Conservation (phyloP, 495 filamentous ascomycete species). For the Penicillium canariense region DNA sequence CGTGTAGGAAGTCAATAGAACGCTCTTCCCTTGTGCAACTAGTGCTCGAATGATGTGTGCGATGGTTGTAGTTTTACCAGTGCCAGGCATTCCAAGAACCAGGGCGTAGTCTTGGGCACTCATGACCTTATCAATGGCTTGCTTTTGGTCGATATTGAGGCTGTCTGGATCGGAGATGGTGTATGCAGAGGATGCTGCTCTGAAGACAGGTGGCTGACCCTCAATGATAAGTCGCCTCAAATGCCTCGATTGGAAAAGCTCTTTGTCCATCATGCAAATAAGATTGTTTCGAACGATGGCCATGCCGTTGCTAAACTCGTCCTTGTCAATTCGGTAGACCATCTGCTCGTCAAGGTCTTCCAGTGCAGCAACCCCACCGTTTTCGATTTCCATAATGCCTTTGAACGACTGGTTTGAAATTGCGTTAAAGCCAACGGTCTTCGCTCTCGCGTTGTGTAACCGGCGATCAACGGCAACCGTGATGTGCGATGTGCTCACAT, state of each 20-base stretch:
- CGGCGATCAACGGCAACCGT: conserved; percentile 84
- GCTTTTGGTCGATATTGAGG: conserved; percentile 83
- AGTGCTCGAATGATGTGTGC: conserved; percentile 94
- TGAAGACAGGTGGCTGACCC: conserved; percentile 69
- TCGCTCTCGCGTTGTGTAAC: conserved; percentile 81
- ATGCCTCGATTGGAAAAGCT: conserved; percentile 65
- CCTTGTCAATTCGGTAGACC: conserved; percentile 87
- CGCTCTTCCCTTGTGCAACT: conserved; percentile 84
- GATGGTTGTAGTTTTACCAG: conserved; percentile 96
- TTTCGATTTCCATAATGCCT: conserved; percentile 86
- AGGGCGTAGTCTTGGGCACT: conserved; percentile 91
- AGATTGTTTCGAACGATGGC: conserved; percentile 91
- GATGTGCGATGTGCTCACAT: conserved; percentile 69
- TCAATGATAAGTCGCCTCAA: conserved; percentile 78
- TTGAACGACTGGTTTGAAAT: conserved; percentile 77
- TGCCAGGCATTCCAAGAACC: conserved; percentile 95
- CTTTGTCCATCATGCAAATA: conserved; percentile 83
- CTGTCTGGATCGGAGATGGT: conserved; percentile 45
- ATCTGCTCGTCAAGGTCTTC: conserved; percentile 56
- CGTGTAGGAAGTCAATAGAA: conserved; percentile 91
- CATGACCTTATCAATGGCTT: conserved; percentile 91
- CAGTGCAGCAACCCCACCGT: conserved; percentile 43
- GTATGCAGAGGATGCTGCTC: conserved; percentile 58
- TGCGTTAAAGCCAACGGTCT: conserved; percentile 68
- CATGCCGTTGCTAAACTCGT: conserved; percentile 98